Evolutionary conservation across 441 rosid species (phyloP), one percentile per base, ranked within the genome.

Genomic region (Adansonia grandidieri): DNA sequence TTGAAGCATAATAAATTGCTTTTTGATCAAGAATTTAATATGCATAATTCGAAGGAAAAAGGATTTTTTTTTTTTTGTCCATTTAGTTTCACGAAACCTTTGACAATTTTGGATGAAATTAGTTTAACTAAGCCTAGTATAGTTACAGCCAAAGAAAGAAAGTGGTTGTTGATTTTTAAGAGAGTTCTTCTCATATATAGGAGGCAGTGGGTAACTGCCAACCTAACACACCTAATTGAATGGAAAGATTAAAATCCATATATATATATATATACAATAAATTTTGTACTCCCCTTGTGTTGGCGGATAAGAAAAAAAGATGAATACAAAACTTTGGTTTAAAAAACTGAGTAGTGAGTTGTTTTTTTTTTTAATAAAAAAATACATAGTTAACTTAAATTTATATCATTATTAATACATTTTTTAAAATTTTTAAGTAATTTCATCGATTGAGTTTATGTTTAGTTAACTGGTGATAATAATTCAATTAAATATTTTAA

Each of bases 151-250:
- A 32, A 53, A n/a, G n/a, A n/a, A 53, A 15, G 3, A 47, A 54
- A 53, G 81, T 64, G 40, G 81, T 79, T 3, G 86, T 70, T 45
- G 79, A 67, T 10, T 11, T 62, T 62, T 40, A 48, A 70, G 83
- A 53, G 47, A 71, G 47, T 37, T 53, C 45, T 2, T 53, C 63
- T 10, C 77, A 72, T 80, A 48, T 50, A 50, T 66, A 77, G 71
- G 77, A 69, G 80, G 84, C 74, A 40, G 69, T 1, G 24, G 64
- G 80, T 73, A 70, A 81, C 78, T 24, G 24, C 75, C 80, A 76
- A 80, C 88, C 89, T 70, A 86, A 80, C 87, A 47, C 87, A 84
- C 88, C 86, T 81, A 85, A 80, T 81, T 44, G 9, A 51, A 68
- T 28, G 51, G 9, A 20, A 76, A 68, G 60, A 69, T 54, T 8